Evolutionary conservation across 805 yeast genomes (phyloP), one percentile per base, ranked within the genome.

Genomic region (Sugiyamaella valdiviana): DNA sequence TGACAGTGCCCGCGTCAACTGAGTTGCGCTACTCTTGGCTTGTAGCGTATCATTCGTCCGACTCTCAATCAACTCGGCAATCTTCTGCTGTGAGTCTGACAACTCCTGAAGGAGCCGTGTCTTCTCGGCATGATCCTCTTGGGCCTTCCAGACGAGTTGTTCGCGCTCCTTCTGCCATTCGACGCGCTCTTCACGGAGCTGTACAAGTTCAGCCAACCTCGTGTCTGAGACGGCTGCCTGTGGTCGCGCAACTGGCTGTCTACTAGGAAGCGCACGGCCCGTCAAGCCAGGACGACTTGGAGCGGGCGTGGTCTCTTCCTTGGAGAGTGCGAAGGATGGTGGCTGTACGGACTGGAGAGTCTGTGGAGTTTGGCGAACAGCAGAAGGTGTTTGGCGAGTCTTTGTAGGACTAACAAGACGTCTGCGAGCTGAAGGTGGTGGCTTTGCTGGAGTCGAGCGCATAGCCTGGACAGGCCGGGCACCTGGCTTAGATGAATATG

Each of bases 11-110:
- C 93, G 67, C 39, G 74, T 69, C 6, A 85, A 63, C 60, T 82
- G 88, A 0, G 86, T 78, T 43, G 85, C 93, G 54, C 79, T 80
- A 26, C 85, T 80, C 61, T 83, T 83, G 20, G 78, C 61, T 47
- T 74, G 68, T 56, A 82, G 68, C 6, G 50, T 46, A 12, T 41
- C 45, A 42, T 40, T 45, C 6, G 48, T 45, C 32, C 47, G 36
- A 23, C 44, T 45, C 26, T 44, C 51, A 29, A 48, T 48, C 39
- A 75, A 59, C 47, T 64, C 63, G 14, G 64, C 56, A 41, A 59
- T 59, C 37, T 52, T 62, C 10, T 55, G 46, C 44, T 64, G 70
- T 26, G 72, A 46, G 12, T 57, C 56, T n/a, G 59, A 60, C 24
- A 72, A 57, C 46, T 72, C 73, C 39, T 61, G 62, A 51, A 61